Evolutionary conservation across 352 stramenopile species (phyloP).

Genomic region (Thalassiosira hispida): DNA sequence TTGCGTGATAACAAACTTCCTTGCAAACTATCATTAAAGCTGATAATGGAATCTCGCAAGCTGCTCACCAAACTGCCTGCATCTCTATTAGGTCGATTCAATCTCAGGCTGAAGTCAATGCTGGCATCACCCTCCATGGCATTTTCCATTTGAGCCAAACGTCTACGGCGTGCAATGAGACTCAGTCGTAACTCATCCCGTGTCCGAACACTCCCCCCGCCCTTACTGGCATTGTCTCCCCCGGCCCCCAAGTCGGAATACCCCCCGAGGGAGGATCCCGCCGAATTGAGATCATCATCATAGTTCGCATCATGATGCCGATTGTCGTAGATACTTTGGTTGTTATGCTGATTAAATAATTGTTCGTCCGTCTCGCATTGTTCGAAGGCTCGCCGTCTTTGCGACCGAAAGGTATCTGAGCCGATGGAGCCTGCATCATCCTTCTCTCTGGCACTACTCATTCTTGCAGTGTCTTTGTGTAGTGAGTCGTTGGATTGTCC

Average conservation of each 20-base stretch:
- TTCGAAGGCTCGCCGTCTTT: slow-evolving; percentile 8
- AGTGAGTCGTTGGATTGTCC: not conserved
- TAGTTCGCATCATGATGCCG: slow-evolving; percentile 41
- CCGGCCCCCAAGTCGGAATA: slow-evolving; percentile 11
- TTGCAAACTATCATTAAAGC: slow-evolving; percentile 32
- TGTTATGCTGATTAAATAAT: slow-evolving; percentile 40
- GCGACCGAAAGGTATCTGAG: slow-evolving; percentile 12
- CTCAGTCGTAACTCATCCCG: slow-evolving; percentile 25
- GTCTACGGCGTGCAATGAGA: slow-evolving; percentile 26
- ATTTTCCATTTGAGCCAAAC: slow-evolving; percentile 25
- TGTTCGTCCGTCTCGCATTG: slow-evolving; percentile 32
- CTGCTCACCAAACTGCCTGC: slow-evolving; percentile 27
- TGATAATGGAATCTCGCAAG: slow-evolving; percentile 21
- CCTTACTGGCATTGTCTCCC: slow-evolving; percentile 1
- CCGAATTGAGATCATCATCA: slow-evolving; percentile 3
- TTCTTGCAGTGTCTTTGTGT: not conserved
- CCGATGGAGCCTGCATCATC: slow-evolving; percentile 13
- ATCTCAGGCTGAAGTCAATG: slow-evolving; percentile 7
- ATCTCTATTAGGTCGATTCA: slow-evolving; percentile 1
- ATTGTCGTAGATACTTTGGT: slow-evolving; percentile 45
- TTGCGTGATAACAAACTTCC: slow-evolving; percentile 27
- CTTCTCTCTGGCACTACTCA: not conserved
- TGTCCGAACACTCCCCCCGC: slow-evolving; percentile 9
- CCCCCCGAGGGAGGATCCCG: slow-evolving; percentile 6
- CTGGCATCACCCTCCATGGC: slow-evolving; percentile 10